A percentile compares a stretch with the other conserved stretches of the same genome.
Evolutionary conservation across 1,139 yeast genomes (phyloP).

Genomic region (Citeromyces hawaiiensis): DNA sequence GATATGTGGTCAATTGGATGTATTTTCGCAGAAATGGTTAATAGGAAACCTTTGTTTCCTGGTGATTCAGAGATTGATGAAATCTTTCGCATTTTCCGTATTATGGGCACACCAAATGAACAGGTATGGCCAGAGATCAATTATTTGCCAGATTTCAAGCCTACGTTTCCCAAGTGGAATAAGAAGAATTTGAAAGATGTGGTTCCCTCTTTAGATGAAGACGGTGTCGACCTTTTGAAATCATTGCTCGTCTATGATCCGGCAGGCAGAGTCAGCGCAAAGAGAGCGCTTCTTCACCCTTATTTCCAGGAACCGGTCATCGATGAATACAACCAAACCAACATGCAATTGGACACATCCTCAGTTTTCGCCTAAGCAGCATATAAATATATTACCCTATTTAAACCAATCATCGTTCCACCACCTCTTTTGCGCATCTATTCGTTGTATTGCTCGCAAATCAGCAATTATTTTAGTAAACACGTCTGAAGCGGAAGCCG

Average conservation of each 20-base stretch:
- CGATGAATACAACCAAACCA: constrained; percentile 16
- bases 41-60: constrained; percentile 95
- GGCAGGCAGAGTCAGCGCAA: constrained; percentile 79
- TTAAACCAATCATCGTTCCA: not conserved
- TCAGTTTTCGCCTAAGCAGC: constrained; percentile 13
- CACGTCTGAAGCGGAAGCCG: not conserved
- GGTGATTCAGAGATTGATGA: constrained; percentile 96
- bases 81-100: constrained; percentile 71
- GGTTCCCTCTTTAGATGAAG: constrained; percentile 66
- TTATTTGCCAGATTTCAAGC: constrained; percentile 71
- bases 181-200: constrained; percentile 76
- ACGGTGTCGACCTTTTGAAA: constrained; percentile 68
- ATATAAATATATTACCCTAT: not conserved
- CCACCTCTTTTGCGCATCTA: not conserved
- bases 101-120: constrained; percentile 96
- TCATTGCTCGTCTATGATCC: constrained; percentile 85
- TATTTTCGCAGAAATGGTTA: constrained; percentile 94
- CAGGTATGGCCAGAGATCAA: constrained; percentile 93
- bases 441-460: not conserved
- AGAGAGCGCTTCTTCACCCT: constrained; percentile 87
- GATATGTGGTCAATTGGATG: constrained; percentile 99
- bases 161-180: constrained; percentile 63
- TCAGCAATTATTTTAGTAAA: not conserved
- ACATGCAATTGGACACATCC: constrained; percentile 20
- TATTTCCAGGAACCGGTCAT: constrained; percentile 64